Conservation (phyloP, 2,329 filamentous ascomycete genomes). For the Apiospora pterosperma region DNA sequence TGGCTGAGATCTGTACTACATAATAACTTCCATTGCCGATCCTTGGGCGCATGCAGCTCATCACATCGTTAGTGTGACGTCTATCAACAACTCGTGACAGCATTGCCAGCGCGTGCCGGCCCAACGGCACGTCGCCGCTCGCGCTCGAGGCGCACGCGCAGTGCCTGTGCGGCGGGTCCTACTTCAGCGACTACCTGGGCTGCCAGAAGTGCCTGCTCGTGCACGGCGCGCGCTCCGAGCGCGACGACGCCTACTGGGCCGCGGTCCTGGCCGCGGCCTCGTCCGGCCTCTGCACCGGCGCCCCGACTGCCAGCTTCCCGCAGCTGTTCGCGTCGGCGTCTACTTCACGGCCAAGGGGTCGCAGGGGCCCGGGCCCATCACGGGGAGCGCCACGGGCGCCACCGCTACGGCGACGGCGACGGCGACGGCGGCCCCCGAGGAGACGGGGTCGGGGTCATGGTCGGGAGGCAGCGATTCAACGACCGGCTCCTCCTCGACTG, state of each 20-base stretch:
- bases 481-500: not conserved
- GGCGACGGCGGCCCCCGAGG: not conserved
- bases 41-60: not conserved
- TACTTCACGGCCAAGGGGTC: conserved; percentile 37
- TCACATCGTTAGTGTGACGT: not conserved
- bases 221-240: conserved; percentile 36
- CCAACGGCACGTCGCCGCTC: conserved; percentile 26
- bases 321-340: conserved; percentile 30
- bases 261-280: conserved; percentile 32
- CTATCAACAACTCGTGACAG: not conserved
- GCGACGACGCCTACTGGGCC: conserved; percentile 29
- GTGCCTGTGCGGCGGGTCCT: conserved; percentile 41
- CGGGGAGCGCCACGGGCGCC: conserved; percentile 34
- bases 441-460: not conserved
- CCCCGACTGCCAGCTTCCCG: conserved; percentile 33
- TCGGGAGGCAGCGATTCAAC: not conserved
- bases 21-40: not conserved
- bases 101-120: conserved; percentile 27
- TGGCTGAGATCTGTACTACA: not conserved
- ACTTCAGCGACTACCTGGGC: conserved; percentile 39
- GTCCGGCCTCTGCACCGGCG: conserved; percentile 32
- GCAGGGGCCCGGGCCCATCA: conserved; percentile 39
- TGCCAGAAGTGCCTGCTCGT: conserved; percentile 38
- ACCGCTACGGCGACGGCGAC: conserved; percentile 22
- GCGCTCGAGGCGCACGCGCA: conserved; percentile 26